Conservation (phyloP, 2,329 filamentous ascomycete genomes). For the Dryadomyces quercivorus region DNA sequence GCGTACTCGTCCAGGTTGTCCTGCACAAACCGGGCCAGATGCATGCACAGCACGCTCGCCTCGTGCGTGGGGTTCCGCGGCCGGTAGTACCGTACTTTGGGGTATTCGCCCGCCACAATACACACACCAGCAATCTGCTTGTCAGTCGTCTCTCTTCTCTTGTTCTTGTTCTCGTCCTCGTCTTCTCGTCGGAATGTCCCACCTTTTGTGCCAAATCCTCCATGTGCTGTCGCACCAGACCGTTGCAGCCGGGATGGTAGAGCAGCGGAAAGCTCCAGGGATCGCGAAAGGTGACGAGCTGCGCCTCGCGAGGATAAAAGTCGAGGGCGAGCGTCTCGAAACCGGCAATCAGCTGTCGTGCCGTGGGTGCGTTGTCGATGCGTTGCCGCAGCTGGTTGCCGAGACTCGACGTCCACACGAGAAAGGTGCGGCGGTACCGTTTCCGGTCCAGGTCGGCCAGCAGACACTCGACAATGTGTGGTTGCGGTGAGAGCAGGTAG, state of each 20-base stretch:
- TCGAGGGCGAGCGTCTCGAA: slow-evolving; percentile 78
- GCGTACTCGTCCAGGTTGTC: slow-evolving; percentile 84
- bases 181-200: slow-evolving; percentile 8
- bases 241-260: slow-evolving; percentile 83
- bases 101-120: slow-evolving; percentile 86
- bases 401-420: slow-evolving; percentile 77
- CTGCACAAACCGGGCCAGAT: slow-evolving; percentile 83
- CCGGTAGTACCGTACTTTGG: slow-evolving; percentile 81
- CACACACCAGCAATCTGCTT: slow-evolving; percentile 71
- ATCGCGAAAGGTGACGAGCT: slow-evolving; percentile 82
- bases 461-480: slow-evolving; percentile 85
- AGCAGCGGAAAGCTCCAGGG: slow-evolving; percentile 92
- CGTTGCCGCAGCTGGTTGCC: slow-evolving; percentile 58
- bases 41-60: slow-evolving; percentile 73
- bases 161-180: not conserved
- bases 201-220: slow-evolving; percentile 82
- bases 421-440: slow-evolving; percentile 65
- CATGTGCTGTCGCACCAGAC: slow-evolving; percentile 71
- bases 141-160: not conserved
- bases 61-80: slow-evolving; percentile 68
- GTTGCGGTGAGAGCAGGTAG: slow-evolving; percentile 76
- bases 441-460: slow-evolving; percentile 82
- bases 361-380: slow-evolving; percentile 58
- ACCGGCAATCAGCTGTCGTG: slow-evolving; percentile 63
- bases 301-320: slow-evolving; percentile 82